Percentiles rank a stretch among this genome's conserved stretches.
Conservation (phyloP, 495 filamentous ascomycete genomes). For the Sabuloglossum arenarium region DNA sequence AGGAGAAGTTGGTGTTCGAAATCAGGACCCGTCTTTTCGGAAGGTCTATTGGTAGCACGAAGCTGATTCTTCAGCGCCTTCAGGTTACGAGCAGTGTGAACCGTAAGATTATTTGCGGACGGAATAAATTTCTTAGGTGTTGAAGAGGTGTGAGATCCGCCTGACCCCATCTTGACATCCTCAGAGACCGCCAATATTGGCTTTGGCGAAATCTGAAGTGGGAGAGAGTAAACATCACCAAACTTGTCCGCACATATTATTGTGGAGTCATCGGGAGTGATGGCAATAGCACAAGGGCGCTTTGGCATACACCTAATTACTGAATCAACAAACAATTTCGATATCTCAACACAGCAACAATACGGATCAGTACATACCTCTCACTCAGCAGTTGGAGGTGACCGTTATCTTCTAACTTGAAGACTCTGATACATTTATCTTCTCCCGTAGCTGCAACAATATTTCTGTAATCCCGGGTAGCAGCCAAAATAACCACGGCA, state of each 20-base stretch:
- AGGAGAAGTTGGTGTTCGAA: conserved; percentile 62
- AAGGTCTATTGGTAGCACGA: conserved; percentile 21
- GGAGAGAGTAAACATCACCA: conserved; percentile 84
- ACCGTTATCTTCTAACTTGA: conserved; percentile 39
- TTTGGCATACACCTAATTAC: conserved; percentile 61
- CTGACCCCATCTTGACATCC: conserved; percentile 7
- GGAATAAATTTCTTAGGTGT: conserved; percentile 19
- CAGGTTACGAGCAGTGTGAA: conserved; percentile 66
- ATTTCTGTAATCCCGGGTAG: conserved; percentile 38
- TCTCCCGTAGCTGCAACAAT: conserved; percentile 62
- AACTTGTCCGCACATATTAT: conserved; percentile 85
- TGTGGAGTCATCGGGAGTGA: conserved; percentile 43
- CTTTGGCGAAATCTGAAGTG: conserved; percentile 34
- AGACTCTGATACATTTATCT: conserved; percentile 77
- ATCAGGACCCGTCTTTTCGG: conserved; percentile 23
- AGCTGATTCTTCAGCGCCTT: conserved; percentile 54
- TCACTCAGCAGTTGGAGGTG: conserved; percentile 45
- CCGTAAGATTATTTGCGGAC: conserved; percentile 50
- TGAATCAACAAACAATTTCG: background rate
- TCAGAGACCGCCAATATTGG: conserved; percentile 9
- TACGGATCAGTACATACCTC: conserved; percentile 28
- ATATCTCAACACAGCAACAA: background rate
- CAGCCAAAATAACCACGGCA: conserved; percentile 33
- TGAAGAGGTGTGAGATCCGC: conserved; percentile 4
- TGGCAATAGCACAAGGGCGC: conserved; percentile 50